These are phyloP conservation scores for Dicorynia guianensis DNA, from an alignment of 306 rosid species.

Conservation along the genomic window DNA sequence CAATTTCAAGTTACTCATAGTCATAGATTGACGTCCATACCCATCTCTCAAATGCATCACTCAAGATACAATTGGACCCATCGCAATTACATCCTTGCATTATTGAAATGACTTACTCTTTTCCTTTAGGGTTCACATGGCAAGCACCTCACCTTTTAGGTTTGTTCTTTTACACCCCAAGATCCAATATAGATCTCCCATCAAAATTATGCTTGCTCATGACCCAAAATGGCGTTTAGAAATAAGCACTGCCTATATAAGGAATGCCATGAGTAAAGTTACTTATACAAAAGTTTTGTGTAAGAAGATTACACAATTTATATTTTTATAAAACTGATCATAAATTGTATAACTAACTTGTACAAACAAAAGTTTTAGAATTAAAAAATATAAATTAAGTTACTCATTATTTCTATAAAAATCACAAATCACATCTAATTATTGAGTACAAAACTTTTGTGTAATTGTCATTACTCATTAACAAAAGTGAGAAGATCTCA, in stretches of 20 bases:
- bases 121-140: neutral
- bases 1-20: neutral
- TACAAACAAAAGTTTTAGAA: too few species aligned
- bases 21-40: neutral
- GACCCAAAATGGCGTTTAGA: neutral
- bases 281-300: too few species aligned
- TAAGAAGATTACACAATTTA: too few species aligned
- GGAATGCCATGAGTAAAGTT: too few species aligned
- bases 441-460: too few species aligned
- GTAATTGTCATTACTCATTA: too few species aligned
- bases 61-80: neutral
- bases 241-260: neutral
- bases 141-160: slow-evolving; percentile 6
- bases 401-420: too few species aligned
- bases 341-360: too few species aligned
- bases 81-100: neutral
- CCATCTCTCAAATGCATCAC: neutral
- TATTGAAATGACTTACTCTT: neutral
- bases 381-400: too few species aligned
- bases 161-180: neutral
- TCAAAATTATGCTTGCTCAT: neutral
- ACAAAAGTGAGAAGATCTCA: too few species aligned
- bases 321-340: too few species aligned
- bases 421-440: too few species aligned
- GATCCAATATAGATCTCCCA: slow-evolving; percentile 10